Conservation (phyloP, 768 basidiomycete genomes). For the Lactarius trivialis region DNA sequence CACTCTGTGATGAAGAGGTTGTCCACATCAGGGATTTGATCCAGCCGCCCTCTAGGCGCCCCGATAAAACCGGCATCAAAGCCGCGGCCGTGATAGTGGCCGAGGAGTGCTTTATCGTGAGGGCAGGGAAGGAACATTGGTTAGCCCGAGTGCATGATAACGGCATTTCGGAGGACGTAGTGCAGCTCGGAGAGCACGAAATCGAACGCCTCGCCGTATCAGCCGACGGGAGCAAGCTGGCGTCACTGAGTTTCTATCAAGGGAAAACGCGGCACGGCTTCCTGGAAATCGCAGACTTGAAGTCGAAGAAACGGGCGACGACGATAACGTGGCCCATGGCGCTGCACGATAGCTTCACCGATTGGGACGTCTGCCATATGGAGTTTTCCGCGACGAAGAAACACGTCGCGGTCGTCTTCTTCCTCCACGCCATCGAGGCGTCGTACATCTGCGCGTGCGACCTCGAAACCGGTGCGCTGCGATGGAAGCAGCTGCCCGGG, state of each 20-base stretch:
- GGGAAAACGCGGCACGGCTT: conserved; percentile 8
- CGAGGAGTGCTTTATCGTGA: conserved; percentile 8
- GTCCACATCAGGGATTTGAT: conserved; percentile 11
- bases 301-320: conserved; percentile 6
- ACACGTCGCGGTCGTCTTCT: conserved; percentile 12
- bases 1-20: no score
- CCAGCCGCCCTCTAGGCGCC: no score
- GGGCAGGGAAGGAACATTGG: conserved; percentile 2
- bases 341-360: conserved; percentile 15
- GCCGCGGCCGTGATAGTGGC: conserved; percentile 2
- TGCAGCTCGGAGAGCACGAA: conserved; percentile 1
- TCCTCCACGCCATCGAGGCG: background rate
- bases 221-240: conserved; percentile 3
- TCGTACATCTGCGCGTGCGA: conserved; percentile 14
- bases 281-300: conserved; percentile 10
- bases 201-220: conserved; percentile 9
- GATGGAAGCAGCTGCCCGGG: conserved; percentile 10
- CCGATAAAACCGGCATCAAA: background rate
- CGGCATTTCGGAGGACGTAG: conserved; percentile 11
- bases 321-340: conserved; percentile 8
- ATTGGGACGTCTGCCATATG: conserved; percentile 11
- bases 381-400: conserved; percentile 15
- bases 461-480: conserved; percentile 11
- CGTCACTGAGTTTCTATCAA: conserved; percentile 6
- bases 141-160: conserved; percentile 8